Evolutionary conservation across 345 rosid species (phyloP).

Genomic region (Eutrema yunnanense): DNA sequence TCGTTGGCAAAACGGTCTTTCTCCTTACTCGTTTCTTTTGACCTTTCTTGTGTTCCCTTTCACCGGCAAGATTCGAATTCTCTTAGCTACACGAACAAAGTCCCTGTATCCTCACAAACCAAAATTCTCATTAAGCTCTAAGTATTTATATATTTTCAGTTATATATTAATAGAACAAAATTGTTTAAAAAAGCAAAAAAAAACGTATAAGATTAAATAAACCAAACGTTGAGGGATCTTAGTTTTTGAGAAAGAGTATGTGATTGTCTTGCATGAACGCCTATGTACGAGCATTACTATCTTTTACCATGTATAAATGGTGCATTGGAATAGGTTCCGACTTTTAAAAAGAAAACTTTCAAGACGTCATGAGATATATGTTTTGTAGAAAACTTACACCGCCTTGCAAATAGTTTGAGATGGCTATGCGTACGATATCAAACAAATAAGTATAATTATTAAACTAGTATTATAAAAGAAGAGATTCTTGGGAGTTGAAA

Average conservation of each 20-base stretch:
- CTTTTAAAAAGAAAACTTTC: background rate
- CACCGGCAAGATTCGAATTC: conserved; percentile 79
- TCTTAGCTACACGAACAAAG: conserved; percentile 85
- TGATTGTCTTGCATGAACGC: conserved; percentile 1
- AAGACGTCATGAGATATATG: background rate
- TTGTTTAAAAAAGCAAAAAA: background rate
- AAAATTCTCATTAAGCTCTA: conserved; percentile 2
- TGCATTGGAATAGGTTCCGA: too few species aligned
- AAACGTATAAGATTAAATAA: background rate
- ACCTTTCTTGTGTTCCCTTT: conserved; percentile 51
- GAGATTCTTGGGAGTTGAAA: background rate
- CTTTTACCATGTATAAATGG: background rate
- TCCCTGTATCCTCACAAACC: conserved; percentile 44
- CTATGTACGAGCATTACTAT: background rate
- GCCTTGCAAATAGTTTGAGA: background rate
- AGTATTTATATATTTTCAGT: background rate
- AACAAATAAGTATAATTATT: background rate
- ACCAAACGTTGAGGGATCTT: background rate
- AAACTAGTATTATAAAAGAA: background rate
- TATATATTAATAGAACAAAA: background rate
- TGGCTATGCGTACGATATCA: background rate
- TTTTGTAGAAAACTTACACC: background rate
- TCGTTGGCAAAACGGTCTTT: conserved; percentile 10
- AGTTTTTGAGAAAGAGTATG: background rate
- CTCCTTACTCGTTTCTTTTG: conserved; percentile 29